phyloP scores from a whole-genome alignment of 176 grass and related monocot species.

The Stipa capillata region DNA sequence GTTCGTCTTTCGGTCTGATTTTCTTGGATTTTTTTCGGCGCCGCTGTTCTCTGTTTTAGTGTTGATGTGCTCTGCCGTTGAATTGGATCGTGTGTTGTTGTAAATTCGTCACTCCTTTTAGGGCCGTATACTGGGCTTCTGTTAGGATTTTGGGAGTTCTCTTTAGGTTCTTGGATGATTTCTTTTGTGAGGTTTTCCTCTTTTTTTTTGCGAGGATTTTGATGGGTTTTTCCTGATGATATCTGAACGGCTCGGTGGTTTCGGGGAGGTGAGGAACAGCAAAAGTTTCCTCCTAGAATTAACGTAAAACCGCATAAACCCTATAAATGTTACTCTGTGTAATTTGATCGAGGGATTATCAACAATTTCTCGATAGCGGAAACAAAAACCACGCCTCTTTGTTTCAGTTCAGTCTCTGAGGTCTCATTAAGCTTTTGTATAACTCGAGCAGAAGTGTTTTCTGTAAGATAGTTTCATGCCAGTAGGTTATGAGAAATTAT shows the following conservation, averaged over 20 bases:
- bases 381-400: not conserved
- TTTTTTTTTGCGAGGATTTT: no score
- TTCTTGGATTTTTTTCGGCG: not conserved
- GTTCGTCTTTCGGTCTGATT: not conserved
- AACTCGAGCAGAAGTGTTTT: not conserved
- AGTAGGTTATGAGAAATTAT: no score
- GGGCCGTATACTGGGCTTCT: not conserved
- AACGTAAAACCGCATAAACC: not conserved
- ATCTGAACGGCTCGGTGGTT: not conserved
- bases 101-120: not conserved
- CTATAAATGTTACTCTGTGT: not conserved
- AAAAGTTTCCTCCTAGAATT: not conserved
- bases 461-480: no score
- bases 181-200: no score
- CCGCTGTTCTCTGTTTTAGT: not conserved
- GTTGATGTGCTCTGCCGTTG: not conserved
- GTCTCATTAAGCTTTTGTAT: not conserved
- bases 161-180: not conserved
- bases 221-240: not conserved
- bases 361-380: not conserved
- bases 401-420: not conserved
- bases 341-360: not conserved
- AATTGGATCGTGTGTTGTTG: not conserved
- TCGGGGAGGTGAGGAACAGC: not conserved
- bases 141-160: not conserved